Evolutionary conservation across 345 rosid genomes (phyloP).

Genomic region (Kandelia obovata): DNA sequence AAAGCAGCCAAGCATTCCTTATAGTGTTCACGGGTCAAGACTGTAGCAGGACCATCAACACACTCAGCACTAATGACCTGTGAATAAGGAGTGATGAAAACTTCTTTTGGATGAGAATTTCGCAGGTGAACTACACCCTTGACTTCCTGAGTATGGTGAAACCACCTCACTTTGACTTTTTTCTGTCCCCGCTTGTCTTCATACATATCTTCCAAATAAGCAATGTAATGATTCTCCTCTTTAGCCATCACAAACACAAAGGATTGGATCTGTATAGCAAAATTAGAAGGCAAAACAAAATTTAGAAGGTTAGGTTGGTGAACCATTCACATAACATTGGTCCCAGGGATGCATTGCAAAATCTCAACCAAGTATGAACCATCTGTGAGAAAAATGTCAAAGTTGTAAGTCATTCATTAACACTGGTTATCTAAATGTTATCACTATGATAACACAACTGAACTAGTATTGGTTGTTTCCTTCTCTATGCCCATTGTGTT

Average conservation of each 20-base stretch:
- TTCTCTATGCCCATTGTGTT: neutral
- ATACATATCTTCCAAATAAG: slow-evolving; percentile 96
- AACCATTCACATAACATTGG: neutral
- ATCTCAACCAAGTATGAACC: neutral
- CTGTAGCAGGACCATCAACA: slow-evolving; percentile 84
- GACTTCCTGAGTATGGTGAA: slow-evolving; percentile 86
- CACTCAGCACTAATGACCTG: slow-evolving; percentile 98
- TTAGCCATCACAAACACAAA: slow-evolving; percentile 94
- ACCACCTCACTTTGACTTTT: slow-evolving; percentile 96
- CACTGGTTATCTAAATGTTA: neutral
- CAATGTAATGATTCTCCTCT: slow-evolving; percentile 73
- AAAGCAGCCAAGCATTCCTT: slow-evolving; percentile 57
- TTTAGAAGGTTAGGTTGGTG: slow-evolving; percentile 18
- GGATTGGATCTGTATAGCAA: slow-evolving; percentile 61
- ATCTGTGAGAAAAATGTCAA: neutral
- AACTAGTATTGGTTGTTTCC: neutral
- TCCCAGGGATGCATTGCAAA: neutral
- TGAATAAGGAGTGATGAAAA: slow-evolving; percentile 83
- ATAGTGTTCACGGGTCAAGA: slow-evolving; percentile 75
- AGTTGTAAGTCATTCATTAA: neutral
- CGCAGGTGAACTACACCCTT: slow-evolving; percentile 66
- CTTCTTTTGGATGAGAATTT: slow-evolving; percentile 84
- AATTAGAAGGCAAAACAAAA: slow-evolving; percentile 6
- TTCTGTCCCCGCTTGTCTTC: slow-evolving; percentile 93
- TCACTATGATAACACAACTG: neutral